These are phyloP conservation scores for Ophidiomyces ophidiicola DNA, from an alignment of 2,329 filamentous ascomycete species.

Conservation along the genomic window DNA sequence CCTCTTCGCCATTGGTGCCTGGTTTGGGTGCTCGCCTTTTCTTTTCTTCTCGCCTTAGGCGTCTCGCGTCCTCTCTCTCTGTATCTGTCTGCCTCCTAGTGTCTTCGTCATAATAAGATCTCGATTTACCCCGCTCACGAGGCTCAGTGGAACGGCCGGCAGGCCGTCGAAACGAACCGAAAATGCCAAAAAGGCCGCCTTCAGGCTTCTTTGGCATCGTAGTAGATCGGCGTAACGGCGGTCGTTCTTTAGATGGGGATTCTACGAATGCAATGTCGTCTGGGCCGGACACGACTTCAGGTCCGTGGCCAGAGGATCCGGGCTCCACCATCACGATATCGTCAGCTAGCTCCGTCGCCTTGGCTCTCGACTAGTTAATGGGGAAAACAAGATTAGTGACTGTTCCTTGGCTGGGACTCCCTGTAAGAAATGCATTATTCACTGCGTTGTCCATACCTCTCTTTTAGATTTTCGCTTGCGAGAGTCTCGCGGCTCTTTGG, in stretches of 20 bases:
- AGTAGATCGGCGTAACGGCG: conserved; percentile 48
- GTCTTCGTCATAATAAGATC: conserved; percentile 28
- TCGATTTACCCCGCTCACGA: conserved; percentile 28
- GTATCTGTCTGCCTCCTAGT: conserved; percentile 24
- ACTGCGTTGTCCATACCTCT: conserved; percentile 23
- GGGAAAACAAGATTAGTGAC: background rate
- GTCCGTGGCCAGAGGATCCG: conserved; percentile 34
- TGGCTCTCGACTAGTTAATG: conserved; percentile 24
- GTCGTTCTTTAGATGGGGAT: conserved; percentile 37
- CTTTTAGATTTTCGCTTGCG: conserved; percentile 27
- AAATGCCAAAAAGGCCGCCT: conserved; percentile 48
- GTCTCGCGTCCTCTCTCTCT: conserved; percentile 27
- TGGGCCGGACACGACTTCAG: conserved; percentile 35
- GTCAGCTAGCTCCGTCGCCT: conserved; percentile 27
- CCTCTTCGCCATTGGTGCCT: conserved; percentile 41
- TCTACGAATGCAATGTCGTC: conserved; percentile 44
- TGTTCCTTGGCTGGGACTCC: background rate
- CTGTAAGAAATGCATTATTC: background rate
- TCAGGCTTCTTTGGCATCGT: conserved; percentile 51
- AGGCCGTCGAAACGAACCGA: conserved; percentile 38
- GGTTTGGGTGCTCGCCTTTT: conserved; percentile 31
- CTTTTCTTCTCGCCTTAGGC: conserved; percentile 26
- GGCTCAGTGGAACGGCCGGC: conserved; percentile 21
- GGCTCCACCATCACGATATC: conserved; percentile 46
- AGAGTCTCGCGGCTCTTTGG: conserved; percentile 25